Evolutionary conservation across 1,284 basidiomycete genomes (phyloP).

Genomic region (Marasmius tenuissimus): DNA sequence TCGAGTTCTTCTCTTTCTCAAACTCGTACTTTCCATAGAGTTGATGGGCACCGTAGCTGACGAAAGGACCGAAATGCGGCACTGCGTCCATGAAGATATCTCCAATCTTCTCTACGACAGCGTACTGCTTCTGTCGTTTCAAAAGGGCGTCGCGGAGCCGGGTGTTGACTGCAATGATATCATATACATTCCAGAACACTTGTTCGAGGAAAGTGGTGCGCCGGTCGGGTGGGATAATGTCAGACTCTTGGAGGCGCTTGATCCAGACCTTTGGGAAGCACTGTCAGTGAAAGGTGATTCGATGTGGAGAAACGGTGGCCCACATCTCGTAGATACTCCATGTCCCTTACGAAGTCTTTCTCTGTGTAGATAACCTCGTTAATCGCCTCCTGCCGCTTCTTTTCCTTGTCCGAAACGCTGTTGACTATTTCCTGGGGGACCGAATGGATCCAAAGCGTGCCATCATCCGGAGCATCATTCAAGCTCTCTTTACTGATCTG

Average conservation of each 20-base stretch:
- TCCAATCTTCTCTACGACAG: constrained; percentile 89
- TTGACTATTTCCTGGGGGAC: constrained; percentile 94
- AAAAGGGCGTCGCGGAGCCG: constrained; percentile 90
- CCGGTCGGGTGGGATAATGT: constrained; percentile 77
- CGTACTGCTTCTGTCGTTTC: constrained; percentile 93
- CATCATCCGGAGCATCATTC: constrained; percentile 85
- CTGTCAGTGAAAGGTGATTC: constrained; percentile 4
- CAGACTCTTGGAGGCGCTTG: constrained; percentile 75
- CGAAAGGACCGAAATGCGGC: constrained; percentile 90
- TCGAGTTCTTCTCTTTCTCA: constrained; percentile 95
- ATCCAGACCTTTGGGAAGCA: constrained; percentile 77
- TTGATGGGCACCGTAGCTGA: constrained; percentile 95
- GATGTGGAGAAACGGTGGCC: constrained; percentile 27
- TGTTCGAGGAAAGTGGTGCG: constrained; percentile 89
- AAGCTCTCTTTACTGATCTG: constrained; percentile 83
- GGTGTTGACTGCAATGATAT: constrained; percentile 91
- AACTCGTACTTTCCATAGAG: constrained; percentile 99
- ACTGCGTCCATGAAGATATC: constrained; percentile 91
- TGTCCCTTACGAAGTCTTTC: constrained; percentile 94
- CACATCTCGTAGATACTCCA: constrained; percentile 97
- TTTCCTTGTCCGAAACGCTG: constrained; percentile 89
- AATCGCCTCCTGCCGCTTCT: constrained; percentile 97
- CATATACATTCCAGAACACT: constrained; percentile 98
- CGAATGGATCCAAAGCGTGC: constrained; percentile 96
- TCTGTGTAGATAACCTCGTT: constrained; percentile 99